Conservation (phyloP, 352 stramenopile species). For the Phytophthora lateralis region DNA sequence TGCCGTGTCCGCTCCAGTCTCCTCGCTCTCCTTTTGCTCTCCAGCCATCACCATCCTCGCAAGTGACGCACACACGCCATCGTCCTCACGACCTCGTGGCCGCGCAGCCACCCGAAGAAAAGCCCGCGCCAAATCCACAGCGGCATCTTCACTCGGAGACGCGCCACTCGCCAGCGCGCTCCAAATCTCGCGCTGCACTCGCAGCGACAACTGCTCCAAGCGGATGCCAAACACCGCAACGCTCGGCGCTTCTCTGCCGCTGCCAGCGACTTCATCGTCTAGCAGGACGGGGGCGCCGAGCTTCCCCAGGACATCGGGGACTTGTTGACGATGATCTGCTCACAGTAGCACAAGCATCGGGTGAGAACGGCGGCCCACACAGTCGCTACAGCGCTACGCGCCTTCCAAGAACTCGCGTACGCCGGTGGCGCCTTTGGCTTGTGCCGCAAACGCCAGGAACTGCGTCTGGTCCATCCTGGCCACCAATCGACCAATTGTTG, state of each 20-base stretch:
- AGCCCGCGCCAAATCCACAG: conserved; percentile 22
- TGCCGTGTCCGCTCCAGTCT: not conserved
- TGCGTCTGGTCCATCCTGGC: conserved; percentile 21
- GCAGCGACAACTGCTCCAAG: conserved; percentile 48
- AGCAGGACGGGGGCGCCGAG: conserved; percentile 34
- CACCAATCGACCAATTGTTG: not conserved
- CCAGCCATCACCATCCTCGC: conserved; percentile 28
- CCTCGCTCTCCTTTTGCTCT: conserved; percentile 8
- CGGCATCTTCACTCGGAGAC: conserved; percentile 9
- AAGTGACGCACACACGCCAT: conserved; percentile 37
- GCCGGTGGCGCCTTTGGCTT: conserved; percentile 46
- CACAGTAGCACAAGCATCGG: not conserved
- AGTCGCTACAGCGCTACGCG: conserved; percentile 1
- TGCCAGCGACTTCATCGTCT: conserved; percentile 1
- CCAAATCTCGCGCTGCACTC: conserved; percentile 65
- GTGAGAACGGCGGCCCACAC: not conserved
- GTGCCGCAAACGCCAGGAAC: conserved; percentile 37
- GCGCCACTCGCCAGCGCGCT: conserved; percentile 49
- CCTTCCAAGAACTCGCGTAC: conserved; percentile 51
- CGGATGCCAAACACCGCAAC: conserved; percentile 34
- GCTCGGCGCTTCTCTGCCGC: not conserved
- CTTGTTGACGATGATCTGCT: conserved; percentile 48
- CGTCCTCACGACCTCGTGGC: conserved; percentile 14
- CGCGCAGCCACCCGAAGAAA: conserved; percentile 29
- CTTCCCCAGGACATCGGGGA: conserved; percentile 32